Conservation (phyloP, 2,329 filamentous ascomycete genomes). For the Dactylellina haptotyla region DNA sequence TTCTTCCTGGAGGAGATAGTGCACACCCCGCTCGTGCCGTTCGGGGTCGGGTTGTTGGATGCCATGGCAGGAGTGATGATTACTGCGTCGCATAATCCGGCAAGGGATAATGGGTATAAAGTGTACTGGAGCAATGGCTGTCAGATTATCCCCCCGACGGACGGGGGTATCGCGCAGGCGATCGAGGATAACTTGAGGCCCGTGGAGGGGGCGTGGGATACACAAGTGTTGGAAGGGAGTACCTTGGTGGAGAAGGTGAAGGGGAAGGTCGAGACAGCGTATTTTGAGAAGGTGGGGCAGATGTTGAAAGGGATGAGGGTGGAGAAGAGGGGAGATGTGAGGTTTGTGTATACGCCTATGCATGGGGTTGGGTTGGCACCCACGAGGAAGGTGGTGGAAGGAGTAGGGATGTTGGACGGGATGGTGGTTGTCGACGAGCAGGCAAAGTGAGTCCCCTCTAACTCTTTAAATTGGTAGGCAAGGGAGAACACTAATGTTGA, state of each 20-base stretch:
- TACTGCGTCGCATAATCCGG: conserved; percentile 71
- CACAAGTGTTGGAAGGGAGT: conserved; percentile 58
- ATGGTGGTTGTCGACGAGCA: conserved; percentile 64
- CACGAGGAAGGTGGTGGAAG: conserved; percentile 63
- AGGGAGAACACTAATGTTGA: neutral
- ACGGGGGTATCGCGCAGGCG: conserved; percentile 68
- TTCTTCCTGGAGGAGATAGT: conserved; percentile 69
- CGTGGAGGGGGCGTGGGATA: conserved; percentile 62
- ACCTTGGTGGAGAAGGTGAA: conserved; percentile 62
- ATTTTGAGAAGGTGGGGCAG: conserved; percentile 59
- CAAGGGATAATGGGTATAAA: conserved; percentile 74
- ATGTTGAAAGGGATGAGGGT: conserved; percentile 39
- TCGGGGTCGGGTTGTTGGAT: conserved; percentile 66
- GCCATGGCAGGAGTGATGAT: conserved; percentile 73
- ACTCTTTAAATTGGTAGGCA: conserved; percentile 56
- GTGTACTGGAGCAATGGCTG: conserved; percentile 74
- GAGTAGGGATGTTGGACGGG: conserved; percentile 62
- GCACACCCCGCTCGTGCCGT: conserved; percentile 72
- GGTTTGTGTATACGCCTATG: conserved; percentile 69
- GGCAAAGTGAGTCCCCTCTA: conserved; percentile 23
- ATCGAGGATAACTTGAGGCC: conserved; percentile 69
- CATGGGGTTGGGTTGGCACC: conserved; percentile 67
- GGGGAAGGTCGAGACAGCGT: conserved; percentile 62
- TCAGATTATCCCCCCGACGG: conserved; percentile 73
- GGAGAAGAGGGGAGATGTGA: conserved; percentile 30